Evolutionary conservation across 805 yeast species (phyloP).

Genomic region (Henningerozyma blattae): DNA sequence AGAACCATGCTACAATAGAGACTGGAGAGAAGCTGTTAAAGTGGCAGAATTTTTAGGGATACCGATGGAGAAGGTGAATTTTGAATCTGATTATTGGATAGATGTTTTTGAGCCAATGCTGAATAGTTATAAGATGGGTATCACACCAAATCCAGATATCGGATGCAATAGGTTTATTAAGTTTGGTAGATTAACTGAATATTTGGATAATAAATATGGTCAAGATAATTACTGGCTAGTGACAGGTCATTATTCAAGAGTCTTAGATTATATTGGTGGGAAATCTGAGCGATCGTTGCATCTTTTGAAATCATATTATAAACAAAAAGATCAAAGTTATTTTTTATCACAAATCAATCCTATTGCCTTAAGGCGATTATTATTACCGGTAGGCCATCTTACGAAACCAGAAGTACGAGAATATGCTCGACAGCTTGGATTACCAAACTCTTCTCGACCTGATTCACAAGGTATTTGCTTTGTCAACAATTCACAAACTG

Average conservation of each 20-base stretch:
- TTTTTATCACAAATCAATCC: slow-evolving; percentile 62
- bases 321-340: slow-evolving; percentile 78
- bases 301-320: slow-evolving; percentile 45
- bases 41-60: slow-evolving; percentile 52
- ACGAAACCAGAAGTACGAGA: slow-evolving; percentile 64
- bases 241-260: slow-evolving; percentile 72
- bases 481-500: slow-evolving; percentile 51
- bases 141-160: slow-evolving; percentile 92
- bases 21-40: slow-evolving; percentile 73
- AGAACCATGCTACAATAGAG: slow-evolving; percentile 59
- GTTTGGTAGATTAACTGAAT: slow-evolving; percentile 65
- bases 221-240: slow-evolving; percentile 65
- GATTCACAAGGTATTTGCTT: slow-evolving; percentile 95
- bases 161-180: slow-evolving; percentile 78
- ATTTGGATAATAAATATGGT: slow-evolving; percentile 32
- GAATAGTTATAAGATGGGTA: slow-evolving; percentile 52
- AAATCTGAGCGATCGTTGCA: slow-evolving; percentile 26
- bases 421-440: slow-evolving; percentile 41
- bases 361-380: slow-evolving; percentile 32
- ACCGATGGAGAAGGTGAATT: slow-evolving; percentile 63
- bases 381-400: slow-evolving; percentile 75
- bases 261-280: slow-evolving; percentile 23
- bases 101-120: slow-evolving; percentile 92
- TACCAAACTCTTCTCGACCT: slow-evolving; percentile 64
- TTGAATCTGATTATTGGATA: slow-evolving; percentile 87